Percentiles rank a stretch among this genome's conserved stretches.
These are phyloP conservation scores for Cladosporium sp. DNA, from an alignment of 2,329 filamentous ascomycete genomes.

Conservation along the genomic window DNA sequence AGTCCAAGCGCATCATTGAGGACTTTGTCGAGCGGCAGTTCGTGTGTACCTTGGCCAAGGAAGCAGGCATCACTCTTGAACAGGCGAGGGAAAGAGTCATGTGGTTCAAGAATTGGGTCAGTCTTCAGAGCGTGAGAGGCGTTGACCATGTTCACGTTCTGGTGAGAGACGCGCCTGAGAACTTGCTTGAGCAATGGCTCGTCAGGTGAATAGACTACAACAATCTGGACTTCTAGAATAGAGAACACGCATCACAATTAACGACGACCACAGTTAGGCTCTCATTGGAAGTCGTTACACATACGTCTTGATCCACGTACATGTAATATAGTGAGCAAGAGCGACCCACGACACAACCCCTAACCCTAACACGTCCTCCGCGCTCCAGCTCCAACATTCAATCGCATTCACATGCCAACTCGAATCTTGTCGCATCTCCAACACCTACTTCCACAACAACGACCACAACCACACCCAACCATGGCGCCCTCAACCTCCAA, in stretches of 20 bases:
- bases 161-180: conserved; percentile 49
- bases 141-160: conserved; percentile 61
- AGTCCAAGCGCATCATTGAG: conserved; percentile 52
- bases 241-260: background rate
- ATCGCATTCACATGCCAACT: conserved; percentile 5
- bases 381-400: background rate
- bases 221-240: background rate
- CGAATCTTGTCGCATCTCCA: background rate
- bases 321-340: background rate
- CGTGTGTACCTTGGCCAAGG: conserved; percentile 43
- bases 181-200: conserved; percentile 35
- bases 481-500: conserved; percentile 42
- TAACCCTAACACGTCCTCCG: background rate
- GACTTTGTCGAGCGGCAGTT: conserved; percentile 55
- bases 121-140: conserved; percentile 61
- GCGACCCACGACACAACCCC: background rate
- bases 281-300: background rate
- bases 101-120: conserved; percentile 68
- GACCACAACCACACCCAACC: background rate
- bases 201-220: background rate
- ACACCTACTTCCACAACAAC: background rate
- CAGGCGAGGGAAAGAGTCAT: conserved; percentile 52
- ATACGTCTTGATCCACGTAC: background rate
- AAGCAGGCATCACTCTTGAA: conserved; percentile 15
- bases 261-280: background rate